Percentiles rank a stretch among this genome's conserved stretches.
These are phyloP conservation scores for Ceriops tagal DNA, from an alignment of 345 rosid species.

Conservation along the genomic window DNA sequence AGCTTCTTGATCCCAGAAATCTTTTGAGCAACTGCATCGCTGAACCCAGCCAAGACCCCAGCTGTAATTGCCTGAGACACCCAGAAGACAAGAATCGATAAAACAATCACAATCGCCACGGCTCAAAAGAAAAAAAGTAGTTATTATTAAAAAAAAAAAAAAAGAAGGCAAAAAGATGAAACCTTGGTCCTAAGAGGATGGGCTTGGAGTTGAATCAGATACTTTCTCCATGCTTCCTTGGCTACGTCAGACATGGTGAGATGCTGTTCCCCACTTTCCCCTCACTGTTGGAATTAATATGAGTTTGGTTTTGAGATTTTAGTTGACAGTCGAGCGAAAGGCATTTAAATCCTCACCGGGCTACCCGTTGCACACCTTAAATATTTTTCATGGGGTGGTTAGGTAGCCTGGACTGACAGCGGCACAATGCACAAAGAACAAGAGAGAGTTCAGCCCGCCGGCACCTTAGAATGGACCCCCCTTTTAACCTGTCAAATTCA, in stretches of 20 bases:
- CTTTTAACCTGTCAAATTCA: too few species aligned
- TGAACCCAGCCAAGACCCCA: conserved; percentile 69
- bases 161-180: background rate
- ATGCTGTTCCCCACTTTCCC: background rate
- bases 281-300: background rate
- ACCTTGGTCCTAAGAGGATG: conserved; percentile 90
- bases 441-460: too few species aligned
- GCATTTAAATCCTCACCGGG: too few species aligned
- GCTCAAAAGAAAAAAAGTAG: background rate
- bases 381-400: too few species aligned
- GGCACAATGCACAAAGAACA: too few species aligned
- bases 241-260: conserved; percentile 59
- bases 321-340: too few species aligned
- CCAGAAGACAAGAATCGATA: conserved; percentile 10
- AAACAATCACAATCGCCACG: background rate
- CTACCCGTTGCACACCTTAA: too few species aligned
- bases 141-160: background rate
- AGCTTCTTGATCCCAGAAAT: conserved; percentile 70
- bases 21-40: conserved; percentile 83
- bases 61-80: conserved; percentile 68
- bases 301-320: background rate
- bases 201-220: conserved; percentile 78
- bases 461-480: too few species aligned
- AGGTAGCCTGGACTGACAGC: too few species aligned
- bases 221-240: conserved; percentile 83